Evolutionary conservation across 495 filamentous ascomycete species (phyloP).

Genomic region (Penicillium maclennaniae): DNA sequence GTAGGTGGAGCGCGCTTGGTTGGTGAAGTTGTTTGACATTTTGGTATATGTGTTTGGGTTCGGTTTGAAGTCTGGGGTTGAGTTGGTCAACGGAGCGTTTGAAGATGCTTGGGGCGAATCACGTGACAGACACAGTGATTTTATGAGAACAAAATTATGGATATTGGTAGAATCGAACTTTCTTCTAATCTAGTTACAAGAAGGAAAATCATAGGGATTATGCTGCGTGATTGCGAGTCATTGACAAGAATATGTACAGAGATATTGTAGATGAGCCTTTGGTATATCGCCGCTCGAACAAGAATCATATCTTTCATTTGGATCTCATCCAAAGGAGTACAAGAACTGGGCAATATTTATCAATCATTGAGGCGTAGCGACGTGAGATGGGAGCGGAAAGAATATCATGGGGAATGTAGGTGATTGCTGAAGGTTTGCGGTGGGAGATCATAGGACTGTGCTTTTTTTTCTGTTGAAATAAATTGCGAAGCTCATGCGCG

Average conservation of each 20-base stretch:
- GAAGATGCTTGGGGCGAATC: not conserved
- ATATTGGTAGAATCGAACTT: no score
- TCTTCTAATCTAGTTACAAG: no score
- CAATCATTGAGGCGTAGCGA: conserved; percentile 30
- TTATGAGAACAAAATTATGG: not conserved
- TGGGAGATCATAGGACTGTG: not conserved
- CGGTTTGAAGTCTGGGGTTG: conserved; percentile 1
- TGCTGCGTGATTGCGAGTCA: no score
- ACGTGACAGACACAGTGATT: not conserved
- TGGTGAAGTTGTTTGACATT: conserved; percentile 23
- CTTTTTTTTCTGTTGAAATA: not conserved
- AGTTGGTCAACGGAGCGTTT: not conserved
- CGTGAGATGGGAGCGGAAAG: conserved; percentile 16
- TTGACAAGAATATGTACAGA: conserved; percentile 18
- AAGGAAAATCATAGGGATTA: no score
- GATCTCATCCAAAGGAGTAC: conserved; percentile 10
- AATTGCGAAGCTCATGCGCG: conserved; percentile 21
- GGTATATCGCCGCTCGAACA: conserved; percentile 1
- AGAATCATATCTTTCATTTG: conserved; percentile 14
- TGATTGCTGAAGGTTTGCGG: not conserved
- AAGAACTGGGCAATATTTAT: conserved; percentile 16
- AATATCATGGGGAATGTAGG: not conserved
- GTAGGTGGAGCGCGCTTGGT: conserved; percentile 73
- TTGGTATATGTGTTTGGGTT: conserved; percentile 1
- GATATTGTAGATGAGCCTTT: conserved; percentile 9